Percentiles rank a stretch among this genome's conserved stretches.
Conservation (phyloP, 1,284 basidiomycete genomes). For the Porodaedalea pini region DNA sequence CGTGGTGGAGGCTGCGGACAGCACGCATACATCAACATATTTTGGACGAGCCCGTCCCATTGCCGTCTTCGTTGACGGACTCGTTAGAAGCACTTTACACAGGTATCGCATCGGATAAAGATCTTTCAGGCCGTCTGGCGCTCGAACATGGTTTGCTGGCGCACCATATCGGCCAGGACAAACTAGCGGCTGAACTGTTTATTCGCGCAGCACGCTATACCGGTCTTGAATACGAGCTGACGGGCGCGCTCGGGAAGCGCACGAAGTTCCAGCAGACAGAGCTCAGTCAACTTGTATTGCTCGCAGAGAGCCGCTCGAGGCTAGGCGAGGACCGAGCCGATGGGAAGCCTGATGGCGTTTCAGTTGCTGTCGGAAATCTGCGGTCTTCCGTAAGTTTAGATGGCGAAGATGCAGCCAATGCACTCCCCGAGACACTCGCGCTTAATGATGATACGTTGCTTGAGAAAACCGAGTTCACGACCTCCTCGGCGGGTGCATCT, state of each 20-base stretch:
- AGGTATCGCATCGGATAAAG: constrained; percentile 44
- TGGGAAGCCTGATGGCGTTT: constrained; percentile 16
- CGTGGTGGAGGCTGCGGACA: constrained; percentile 82
- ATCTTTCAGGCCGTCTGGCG: constrained; percentile 67
- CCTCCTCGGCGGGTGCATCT: constrained; percentile 46
- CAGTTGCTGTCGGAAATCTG: constrained; percentile 17
- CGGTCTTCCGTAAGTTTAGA: constrained; percentile 10
- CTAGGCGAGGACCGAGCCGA: constrained; percentile 20
- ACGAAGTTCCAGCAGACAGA: constrained; percentile 93
- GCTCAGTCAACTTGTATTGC: constrained; percentile 87
- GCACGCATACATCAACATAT: constrained; percentile 78
- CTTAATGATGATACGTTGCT: constrained; percentile 97
- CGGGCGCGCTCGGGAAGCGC: constrained; percentile 89
- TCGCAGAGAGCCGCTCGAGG: constrained; percentile 78
- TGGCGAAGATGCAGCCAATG: constrained; percentile 25
- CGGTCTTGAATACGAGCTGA: constrained; percentile 86
- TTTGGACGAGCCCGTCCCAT: constrained; percentile 80
- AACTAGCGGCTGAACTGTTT: constrained; percentile 76
- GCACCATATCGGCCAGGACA: constrained; percentile 74
- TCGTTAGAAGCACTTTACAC: constrained; percentile 49
- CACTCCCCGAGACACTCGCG: constrained; percentile 73
- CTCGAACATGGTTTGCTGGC: constrained; percentile 82
- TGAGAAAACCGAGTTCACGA: constrained; percentile 90
- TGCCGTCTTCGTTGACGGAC: constrained; percentile 47
- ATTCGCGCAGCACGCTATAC: constrained; percentile 75